Evolutionary conservation across 2,329 filamentous ascomycete genomes (phyloP).

Genomic region (Chaetothyriales sp.): DNA sequence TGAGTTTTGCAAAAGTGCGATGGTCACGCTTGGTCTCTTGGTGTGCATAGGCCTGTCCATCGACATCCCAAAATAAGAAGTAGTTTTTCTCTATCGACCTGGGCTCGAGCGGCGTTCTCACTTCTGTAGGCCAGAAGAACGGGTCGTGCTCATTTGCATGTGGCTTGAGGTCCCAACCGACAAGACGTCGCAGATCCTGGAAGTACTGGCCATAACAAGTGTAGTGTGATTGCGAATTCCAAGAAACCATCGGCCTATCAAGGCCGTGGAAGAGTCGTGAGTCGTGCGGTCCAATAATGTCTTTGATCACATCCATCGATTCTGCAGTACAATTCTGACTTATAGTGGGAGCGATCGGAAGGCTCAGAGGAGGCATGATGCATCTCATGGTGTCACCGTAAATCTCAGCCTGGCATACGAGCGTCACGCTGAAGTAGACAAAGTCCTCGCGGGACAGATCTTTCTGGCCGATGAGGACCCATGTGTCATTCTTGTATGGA

Average conservation of each 20-base stretch:
- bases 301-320: not conserved
- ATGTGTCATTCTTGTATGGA: slow-evolving; percentile 32
- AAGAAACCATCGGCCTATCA: slow-evolving; percentile 35
- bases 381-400: slow-evolving; percentile 1
- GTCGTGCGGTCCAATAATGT: slow-evolving; percentile 39
- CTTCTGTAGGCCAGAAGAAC: slow-evolving; percentile 19
- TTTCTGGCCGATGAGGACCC: slow-evolving; percentile 37
- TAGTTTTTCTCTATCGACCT: slow-evolving; percentile 43
- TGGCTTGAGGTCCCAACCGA: slow-evolving; percentile 32
- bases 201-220: slow-evolving; percentile 45
- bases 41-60: slow-evolving; percentile 35
- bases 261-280: slow-evolving; percentile 44
- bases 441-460: slow-evolving; percentile 18
- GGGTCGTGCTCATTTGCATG: slow-evolving; percentile 3
- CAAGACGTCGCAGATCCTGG: slow-evolving; percentile 37
- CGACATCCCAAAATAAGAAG: slow-evolving; percentile 44
- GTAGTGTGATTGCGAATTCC: slow-evolving; percentile 39
- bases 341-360: slow-evolving; percentile 29
- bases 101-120: slow-evolving; percentile 36
- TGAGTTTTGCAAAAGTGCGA: slow-evolving; percentile 35
- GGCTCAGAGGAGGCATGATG: not conserved
- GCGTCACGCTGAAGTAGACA: slow-evolving; percentile 22
- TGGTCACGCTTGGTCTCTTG: slow-evolving; percentile 31
- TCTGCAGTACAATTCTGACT: slow-evolving; percentile 30
- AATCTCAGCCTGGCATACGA: slow-evolving; percentile 38